A percentile compares a stretch with the other conserved stretches of the same genome.
These are phyloP conservation scores for Castanea crenata DNA, from an alignment of 306 rosid species.

Conservation along the genomic window DNA sequence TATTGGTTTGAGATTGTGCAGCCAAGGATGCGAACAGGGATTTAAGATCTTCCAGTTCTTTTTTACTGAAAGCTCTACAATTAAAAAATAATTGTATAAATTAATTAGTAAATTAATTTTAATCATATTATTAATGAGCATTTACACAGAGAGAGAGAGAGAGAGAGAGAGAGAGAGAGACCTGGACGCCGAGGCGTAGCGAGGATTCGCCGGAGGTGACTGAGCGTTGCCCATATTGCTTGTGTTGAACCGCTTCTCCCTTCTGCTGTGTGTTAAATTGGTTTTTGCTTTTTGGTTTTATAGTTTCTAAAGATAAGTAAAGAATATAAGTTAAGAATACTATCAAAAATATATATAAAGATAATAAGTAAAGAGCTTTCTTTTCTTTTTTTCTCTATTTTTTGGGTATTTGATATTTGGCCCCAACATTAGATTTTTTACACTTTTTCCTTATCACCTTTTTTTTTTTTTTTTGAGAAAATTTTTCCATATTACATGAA, in stretches of 20 bases:
- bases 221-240: constrained; percentile 56
- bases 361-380: too few relatives aligned
- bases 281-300: neutral
- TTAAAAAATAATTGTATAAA: neutral
- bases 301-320: neutral
- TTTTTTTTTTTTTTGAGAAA: too few relatives aligned
- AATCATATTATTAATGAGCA: neutral
- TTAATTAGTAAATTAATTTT: neutral
- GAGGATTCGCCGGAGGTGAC: constrained; percentile 42
- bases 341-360: too few relatives aligned
- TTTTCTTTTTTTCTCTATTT: too few relatives aligned
- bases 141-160: neutral
- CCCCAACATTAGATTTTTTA: too few relatives aligned
- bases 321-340: too few relatives aligned
- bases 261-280: neutral
- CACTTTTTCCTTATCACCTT: too few relatives aligned
- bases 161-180: constrained; percentile 15
- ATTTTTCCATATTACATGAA: too few relatives aligned
- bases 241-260: neutral
- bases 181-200: constrained; percentile 72
- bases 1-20: constrained; percentile 57
- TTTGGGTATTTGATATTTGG: too few relatives aligned
- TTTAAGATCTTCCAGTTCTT: constrained; percentile 55
- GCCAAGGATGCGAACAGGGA: constrained; percentile 59
- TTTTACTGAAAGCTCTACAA: constrained; percentile 74